Evolutionary conservation across 2,329 filamentous ascomycete species (phyloP).

Genomic region (Beauveria asiatica): DNA sequence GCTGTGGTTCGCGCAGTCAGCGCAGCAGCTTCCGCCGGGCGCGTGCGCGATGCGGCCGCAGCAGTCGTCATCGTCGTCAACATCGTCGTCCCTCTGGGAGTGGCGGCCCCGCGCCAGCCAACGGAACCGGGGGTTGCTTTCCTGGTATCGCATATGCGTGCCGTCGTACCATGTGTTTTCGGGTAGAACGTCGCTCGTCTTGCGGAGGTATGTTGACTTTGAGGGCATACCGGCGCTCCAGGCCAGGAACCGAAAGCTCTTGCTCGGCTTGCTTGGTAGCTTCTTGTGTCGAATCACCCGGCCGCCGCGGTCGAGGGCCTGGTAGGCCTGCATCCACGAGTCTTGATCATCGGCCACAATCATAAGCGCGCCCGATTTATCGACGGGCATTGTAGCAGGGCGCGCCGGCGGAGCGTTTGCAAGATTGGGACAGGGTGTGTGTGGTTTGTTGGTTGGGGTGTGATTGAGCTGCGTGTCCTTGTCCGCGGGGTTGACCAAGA

Average conservation of each 20-base stretch:
- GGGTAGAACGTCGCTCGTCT: conserved; percentile 19
- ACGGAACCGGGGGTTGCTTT: not conserved
- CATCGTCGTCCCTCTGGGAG: not conserved
- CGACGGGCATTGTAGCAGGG: not conserved
- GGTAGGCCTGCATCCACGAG: not conserved
- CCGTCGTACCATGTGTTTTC: conserved; percentile 16
- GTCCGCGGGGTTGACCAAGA: not conserved
- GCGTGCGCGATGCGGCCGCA: not conserved
- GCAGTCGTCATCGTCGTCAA: not conserved
- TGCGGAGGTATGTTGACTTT: conserved; percentile 17
- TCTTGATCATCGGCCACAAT: not conserved
- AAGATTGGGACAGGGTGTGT: not conserved
- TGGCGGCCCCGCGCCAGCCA: not conserved
- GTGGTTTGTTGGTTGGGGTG: not conserved
- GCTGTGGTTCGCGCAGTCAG: not conserved
- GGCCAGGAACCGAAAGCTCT: conserved; percentile 19
- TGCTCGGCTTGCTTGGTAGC: conserved; percentile 19
- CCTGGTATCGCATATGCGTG: not conserved
- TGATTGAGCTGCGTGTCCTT: not conserved
- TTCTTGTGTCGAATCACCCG: conserved; percentile 12
- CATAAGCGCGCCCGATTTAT: not conserved
- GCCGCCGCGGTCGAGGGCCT: not conserved
- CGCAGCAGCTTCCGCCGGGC: not conserved
- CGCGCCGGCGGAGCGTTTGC: too few relatives aligned
- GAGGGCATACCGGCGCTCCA: conserved; percentile 21